Evolutionary conservation across 257 asterid genomes (phyloP).

Genomic region (Phtheirospermum japonicum): DNA sequence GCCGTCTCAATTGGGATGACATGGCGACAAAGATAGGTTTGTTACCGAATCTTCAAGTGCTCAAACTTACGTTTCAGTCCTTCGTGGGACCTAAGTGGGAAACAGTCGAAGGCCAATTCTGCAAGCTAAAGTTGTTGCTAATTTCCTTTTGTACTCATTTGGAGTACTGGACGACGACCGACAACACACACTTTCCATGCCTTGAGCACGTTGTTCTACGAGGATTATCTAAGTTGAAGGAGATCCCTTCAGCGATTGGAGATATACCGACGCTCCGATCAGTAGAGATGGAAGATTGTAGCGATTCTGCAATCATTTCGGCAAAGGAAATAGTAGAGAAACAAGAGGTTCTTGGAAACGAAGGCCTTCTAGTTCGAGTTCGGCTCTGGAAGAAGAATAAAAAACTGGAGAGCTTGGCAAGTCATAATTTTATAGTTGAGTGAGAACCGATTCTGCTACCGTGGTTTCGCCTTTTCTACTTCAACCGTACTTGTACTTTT

Average conservation of each 20-base stretch:
- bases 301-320: not conserved
- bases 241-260: conserved; percentile 3
- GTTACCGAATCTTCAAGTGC: not conserved
- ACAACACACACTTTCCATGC: not conserved
- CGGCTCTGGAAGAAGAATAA: too few relatives aligned
- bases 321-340: not conserved
- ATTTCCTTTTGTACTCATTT: not conserved
- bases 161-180: not conserved
- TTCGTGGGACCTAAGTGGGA: conserved; percentile 1
- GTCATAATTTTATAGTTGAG: too few relatives aligned
- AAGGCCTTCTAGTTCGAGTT: not conserved
- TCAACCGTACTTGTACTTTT: too few relatives aligned
- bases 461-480: too few relatives aligned
- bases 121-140: not conserved
- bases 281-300: not conserved
- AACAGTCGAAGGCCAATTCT: not conserved
- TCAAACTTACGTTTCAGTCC: not conserved
- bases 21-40: not conserved
- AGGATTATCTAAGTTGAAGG: not conserved
- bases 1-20: not conserved
- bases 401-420: too few relatives aligned
- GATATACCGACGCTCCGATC: not conserved
- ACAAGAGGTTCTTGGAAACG: not conserved
- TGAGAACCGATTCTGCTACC: too few relatives aligned
- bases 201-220: not conserved